These are phyloP conservation scores for Lachnellula willkommii DNA, from an alignment of 2,329 filamentous ascomycete genomes.

Conservation along the genomic window DNA sequence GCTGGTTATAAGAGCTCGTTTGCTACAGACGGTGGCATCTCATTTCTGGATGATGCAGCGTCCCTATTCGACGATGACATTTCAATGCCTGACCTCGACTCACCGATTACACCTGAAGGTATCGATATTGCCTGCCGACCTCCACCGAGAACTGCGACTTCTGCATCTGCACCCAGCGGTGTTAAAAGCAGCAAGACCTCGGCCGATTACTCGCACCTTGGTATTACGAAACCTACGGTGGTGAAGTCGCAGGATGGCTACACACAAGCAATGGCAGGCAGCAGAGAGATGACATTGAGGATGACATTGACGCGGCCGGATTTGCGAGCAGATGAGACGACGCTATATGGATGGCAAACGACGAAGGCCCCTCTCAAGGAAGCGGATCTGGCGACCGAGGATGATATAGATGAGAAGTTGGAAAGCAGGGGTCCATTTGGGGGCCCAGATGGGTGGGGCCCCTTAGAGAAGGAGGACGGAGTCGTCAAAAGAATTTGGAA, in stretches of 20 bases:
- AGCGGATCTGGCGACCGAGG: slow-evolving; percentile 51
- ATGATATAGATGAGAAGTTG: slow-evolving; percentile 51
- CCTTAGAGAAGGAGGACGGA: slow-evolving; percentile 44
- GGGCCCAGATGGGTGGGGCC: slow-evolving; percentile 36
- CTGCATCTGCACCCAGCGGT: background rate
- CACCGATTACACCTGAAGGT: slow-evolving; percentile 33
- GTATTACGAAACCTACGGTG: slow-evolving; percentile 22
- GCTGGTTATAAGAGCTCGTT: slow-evolving; percentile 26
- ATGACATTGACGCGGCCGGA: slow-evolving; percentile 94
- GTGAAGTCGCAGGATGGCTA: slow-evolving; percentile 35
- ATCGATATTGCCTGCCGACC: slow-evolving; percentile 25
- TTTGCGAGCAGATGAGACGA: slow-evolving; percentile 67
- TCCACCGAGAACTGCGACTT: slow-evolving; percentile 20
- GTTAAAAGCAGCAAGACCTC: slow-evolving; percentile 33
- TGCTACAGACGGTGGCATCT: slow-evolving; percentile 47
- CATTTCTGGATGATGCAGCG: slow-evolving; percentile 54
- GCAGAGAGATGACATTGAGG: slow-evolving; percentile 87
- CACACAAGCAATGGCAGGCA: slow-evolving; percentile 49
- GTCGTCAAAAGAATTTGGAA: slow-evolving; percentile 63
- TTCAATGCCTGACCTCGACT: slow-evolving; percentile 54
- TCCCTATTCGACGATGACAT: slow-evolving; percentile 51
- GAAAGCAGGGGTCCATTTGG: slow-evolving; percentile 32
- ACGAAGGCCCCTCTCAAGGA: slow-evolving; percentile 33
- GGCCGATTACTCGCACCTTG: slow-evolving; percentile 34
- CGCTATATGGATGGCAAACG: slow-evolving; percentile 65